phyloP scores from a whole-genome alignment of 768 basidiomycete species.

The Thelephora ganbajun region DNA sequence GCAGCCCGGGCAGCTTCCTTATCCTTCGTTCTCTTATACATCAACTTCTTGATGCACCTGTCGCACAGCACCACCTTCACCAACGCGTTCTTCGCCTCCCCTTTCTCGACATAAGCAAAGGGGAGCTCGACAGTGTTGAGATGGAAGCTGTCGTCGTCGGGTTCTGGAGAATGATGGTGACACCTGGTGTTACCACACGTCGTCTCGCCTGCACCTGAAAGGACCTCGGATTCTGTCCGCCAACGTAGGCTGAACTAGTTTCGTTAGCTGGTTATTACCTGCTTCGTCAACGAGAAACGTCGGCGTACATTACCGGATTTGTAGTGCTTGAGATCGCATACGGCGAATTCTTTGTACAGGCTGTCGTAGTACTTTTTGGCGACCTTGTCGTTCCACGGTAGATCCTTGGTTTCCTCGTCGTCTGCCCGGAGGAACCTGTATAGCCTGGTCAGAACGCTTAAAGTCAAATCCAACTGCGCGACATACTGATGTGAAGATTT shows the following conservation, averaged over 20 bases:
- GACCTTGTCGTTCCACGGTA: constrained; percentile 72
- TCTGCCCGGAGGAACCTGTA: constrained; percentile 68
- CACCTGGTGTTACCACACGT: constrained; percentile 90
- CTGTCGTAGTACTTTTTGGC: constrained; percentile 81
- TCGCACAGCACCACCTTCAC: constrained; percentile 86
- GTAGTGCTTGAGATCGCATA: constrained; percentile 93
- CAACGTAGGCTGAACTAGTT: constrained; percentile 81
- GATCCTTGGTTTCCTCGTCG: constrained; percentile 20
- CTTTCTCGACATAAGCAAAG: constrained; percentile 76
- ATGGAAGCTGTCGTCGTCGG: constrained; percentile 10
- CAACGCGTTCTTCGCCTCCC: constrained; percentile 60
- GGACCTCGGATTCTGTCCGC: constrained; percentile 85
- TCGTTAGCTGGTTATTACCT: neutral
- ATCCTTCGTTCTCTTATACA: constrained; percentile 70
- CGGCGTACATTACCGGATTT: constrained; percentile 71
- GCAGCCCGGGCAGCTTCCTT: neutral
- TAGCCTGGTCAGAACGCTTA: neutral
- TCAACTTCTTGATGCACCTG: constrained; percentile 69
- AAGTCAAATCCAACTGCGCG: neutral
- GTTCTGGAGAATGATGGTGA: constrained; percentile 28
- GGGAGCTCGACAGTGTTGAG: constrained; percentile 80
- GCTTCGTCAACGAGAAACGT: neutral
- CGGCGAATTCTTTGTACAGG: constrained; percentile 84
- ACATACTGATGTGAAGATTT: constrained; percentile 56
- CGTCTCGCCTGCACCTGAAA: constrained; percentile 72